A percentile compares a stretch with the other conserved stretches of the same genome.
Conservation (phyloP, 441 rosid species). For the Populus hybrid region DNA sequence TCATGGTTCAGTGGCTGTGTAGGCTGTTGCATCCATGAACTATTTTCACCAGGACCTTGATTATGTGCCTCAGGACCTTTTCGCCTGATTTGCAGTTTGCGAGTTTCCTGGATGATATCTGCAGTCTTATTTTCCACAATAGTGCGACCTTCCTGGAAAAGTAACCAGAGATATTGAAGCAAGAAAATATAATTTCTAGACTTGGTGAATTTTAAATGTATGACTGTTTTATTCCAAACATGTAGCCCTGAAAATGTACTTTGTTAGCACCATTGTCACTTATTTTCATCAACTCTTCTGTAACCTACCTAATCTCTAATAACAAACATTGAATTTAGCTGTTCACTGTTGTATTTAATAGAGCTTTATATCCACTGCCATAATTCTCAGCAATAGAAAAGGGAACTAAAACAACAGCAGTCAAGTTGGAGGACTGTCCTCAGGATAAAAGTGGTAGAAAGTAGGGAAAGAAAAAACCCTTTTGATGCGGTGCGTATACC, state of each 20-base stretch:
- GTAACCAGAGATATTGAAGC: conserved; percentile 1
- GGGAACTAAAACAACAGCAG: background rate
- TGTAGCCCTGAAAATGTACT: background rate
- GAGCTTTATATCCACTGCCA: background rate
- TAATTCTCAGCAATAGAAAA: background rate
- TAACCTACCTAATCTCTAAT: background rate
- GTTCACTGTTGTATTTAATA: background rate
- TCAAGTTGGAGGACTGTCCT: background rate
- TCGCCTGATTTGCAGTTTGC: conserved; percentile 54
- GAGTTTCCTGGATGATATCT: conserved; percentile 29
- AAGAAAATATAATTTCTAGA: background rate
- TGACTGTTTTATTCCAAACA: background rate
- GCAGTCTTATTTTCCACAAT: conserved; percentile 72
- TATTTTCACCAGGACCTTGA: conserved; percentile 33
- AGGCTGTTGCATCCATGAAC: conserved; percentile 42
- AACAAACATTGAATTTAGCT: background rate
- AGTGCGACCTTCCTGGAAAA: conserved; percentile 71
- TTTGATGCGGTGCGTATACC: background rate
- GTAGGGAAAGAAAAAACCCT: background rate
- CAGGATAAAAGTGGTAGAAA: background rate
- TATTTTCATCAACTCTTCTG: background rate
- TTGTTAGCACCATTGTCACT: background rate
- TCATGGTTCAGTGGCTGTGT: conserved; percentile 55
- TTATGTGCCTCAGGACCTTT: conserved; percentile 48
- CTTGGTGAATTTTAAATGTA: background rate